A percentile compares a stretch with the other conserved stretches of the same genome.
Evolutionary conservation across 805 yeast species (phyloP).

Genomic region (Isabelozyma pseudorhagii): DNA sequence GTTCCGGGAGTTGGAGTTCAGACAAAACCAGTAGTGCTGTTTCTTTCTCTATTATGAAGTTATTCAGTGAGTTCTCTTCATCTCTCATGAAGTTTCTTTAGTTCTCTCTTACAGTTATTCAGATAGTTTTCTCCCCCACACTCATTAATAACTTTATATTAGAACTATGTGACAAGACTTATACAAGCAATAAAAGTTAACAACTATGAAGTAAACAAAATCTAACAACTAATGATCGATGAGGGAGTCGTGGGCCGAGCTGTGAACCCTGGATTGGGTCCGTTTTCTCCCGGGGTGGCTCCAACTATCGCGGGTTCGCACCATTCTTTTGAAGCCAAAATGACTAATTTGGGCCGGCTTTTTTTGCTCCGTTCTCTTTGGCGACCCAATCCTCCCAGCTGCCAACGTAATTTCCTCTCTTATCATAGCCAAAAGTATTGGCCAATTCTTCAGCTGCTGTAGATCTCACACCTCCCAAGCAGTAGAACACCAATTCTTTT

Average conservation of each 20-base stretch:
- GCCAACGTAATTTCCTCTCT: constrained; percentile 84
- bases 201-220: neutral
- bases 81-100: too few species aligned
- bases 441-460: constrained; percentile 91
- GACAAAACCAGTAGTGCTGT: neutral
- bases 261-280: neutral
- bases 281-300: neutral
- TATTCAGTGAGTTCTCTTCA: too few species aligned
- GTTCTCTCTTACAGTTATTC: too few species aligned
- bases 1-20: constrained; percentile 51
- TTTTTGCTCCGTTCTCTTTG: constrained; percentile 23
- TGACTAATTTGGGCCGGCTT: neutral
- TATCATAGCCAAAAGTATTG: constrained; percentile 78
- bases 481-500: constrained; percentile 80
- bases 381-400: constrained; percentile 82
- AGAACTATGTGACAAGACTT: constrained; percentile 3
- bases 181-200: neutral
- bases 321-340: neutral
- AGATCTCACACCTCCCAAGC: constrained; percentile 90
- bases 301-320: neutral
- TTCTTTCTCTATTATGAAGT: too few species aligned
- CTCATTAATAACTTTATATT: neutral
- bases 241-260: neutral
- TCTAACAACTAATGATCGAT: neutral
- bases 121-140: neutral